Evolutionary conservation across 2,329 filamentous ascomycete species (phyloP), one percentile per base, ranked within the genome.

Genomic region (Neofusicoccum sp.): DNA sequence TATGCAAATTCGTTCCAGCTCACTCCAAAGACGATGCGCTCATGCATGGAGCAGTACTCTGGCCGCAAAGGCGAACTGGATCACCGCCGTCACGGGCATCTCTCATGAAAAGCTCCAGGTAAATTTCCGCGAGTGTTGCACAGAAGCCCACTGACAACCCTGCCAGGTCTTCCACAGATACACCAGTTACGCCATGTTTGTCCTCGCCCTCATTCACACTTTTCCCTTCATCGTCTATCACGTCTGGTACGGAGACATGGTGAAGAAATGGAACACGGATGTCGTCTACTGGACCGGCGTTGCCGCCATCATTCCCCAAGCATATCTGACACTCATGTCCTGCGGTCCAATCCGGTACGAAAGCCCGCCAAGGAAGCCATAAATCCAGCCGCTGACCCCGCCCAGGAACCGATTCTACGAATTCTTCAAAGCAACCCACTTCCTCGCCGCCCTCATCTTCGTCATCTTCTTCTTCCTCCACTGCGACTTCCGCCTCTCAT

Each of bases 391-490:
- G 34, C 26, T 28, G 5, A 12, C 6, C 3, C 38, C n/a, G 9
- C 8, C 16, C n/a, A 84, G 83, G 4, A 80, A 81, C 57, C 75
- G 79, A 0, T 81, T 74, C 64, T 86, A 87, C 67, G 84, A 87
- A 64, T 82, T 84, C 66, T 87, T 87, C 79, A 86, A 86, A 65
- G 76, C 76, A 3, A 79, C 81, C 0, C 84, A 87, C 65, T 78
- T 82, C 62, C 61, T 83, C 20, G 78, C 79, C 3, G 83, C 80
- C 0, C 63, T 82, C 3, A 65, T 84, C 1, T 87, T 86, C 65
- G 72, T 86, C 16, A 53, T 86, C 7, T 84, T 85, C 66, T 82
- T 87, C 70, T 86, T 87, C 71, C 75, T 85, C 56, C 84, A 87
- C 70, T 86, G 84, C 67, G 79, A 83, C 67, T 81, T 79, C 68